Evolutionary conservation across 1,284 basidiomycete species (phyloP), one percentile per base, ranked within the genome.

Genomic region (Coniophora puteana): DNA sequence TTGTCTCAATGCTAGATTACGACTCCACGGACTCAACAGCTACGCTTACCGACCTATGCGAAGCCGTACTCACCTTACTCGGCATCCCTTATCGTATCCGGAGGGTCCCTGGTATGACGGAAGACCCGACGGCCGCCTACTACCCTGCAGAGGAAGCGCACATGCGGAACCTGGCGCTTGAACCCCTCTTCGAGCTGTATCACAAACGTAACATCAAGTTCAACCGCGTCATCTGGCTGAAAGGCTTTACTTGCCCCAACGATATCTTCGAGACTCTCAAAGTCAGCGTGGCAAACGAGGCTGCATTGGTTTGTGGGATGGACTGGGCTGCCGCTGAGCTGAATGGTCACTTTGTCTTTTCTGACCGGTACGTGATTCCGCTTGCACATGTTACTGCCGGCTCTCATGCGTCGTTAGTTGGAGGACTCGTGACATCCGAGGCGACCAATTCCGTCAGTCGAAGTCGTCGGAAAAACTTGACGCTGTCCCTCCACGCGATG

Each of bases 321-420:
- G 93, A 97, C 60, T 97, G 93, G 93, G n/a, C n/a, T n/a, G n/a
- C n/a, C n/a, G 93, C 92, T 18, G 93, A 97, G 63, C 88, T 93
- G 59, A 90, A 93, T 51, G 92, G 92, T 0, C 89, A 92, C 65
- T 97, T 95, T 69, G 93, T 96, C 53, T 96, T 95, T 67, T 95
- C 93, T 18, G 93, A 95, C 63, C 77, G 93, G 89, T 89, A 51
- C 42, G 74, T 59, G 17, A 1, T 22, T 12, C 18, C 7, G 13
- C 16, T 40, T 17, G 22, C 18, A 21, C 18, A 21, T 25, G n/a
- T 38, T 20, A 7, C 5, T 3, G 20, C 4, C 24, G 23, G 14
- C 18, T 12, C 24, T 23, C 7, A 16, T 11, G 12, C 13, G 2
- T 18, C 12, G 10, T 12, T 37, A 93, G 90, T 45, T 97, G 93